Evolutionary conservation across 495 filamentous ascomycete species (phyloP), one percentile per base, ranked within the genome.

Genomic region (Daldinia caldariorum): DNA sequence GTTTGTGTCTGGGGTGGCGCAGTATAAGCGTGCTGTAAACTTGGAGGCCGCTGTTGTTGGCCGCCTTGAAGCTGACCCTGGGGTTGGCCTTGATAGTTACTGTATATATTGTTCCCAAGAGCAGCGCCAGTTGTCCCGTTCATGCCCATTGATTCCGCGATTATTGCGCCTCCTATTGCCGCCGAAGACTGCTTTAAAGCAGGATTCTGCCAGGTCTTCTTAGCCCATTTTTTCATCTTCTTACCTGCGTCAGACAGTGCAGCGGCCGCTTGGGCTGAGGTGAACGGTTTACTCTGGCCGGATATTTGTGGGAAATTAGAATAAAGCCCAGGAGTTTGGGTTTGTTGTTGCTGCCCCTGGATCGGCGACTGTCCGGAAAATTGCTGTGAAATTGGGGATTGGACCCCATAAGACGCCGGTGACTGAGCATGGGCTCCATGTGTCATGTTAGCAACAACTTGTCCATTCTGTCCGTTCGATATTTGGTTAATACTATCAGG

Each of bases 141-240:
- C 12, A 61, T 58, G n/a, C 75, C 75, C 10, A 77, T 18, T 5
- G 75, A 71, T 31, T 67, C 72, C 16, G 64, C 64, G 14, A 77
- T 54, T 14, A 75, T 41, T n/a, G 72, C 75, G 6, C 75, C 75
- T 1, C 67, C 57, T 35, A 73, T 22, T 9, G 49, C 70, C 32
- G 39, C 72, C 6, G 72, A 63, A 0, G 69, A 64, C 29, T 77
- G 75, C 31, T 77, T 77, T 22, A 77, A 13, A 4, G 69, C 63
- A 9, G 75, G 72, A 56, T 65, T 77, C n/a, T 75, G 58, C 67
- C 58, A 69, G 7, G 66, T 61, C 39, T 75, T 73, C 34, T 67
- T 75, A 10, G 70, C 75, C 72, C 69, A 77, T 61, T 77, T 75
- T 64, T 77, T 77, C 70, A 77, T 68, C 26, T 70, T 70, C 43